phyloP scores from a whole-genome alignment of 2,329 filamentous ascomycete genomes.

The Venturia asperata region DNA sequence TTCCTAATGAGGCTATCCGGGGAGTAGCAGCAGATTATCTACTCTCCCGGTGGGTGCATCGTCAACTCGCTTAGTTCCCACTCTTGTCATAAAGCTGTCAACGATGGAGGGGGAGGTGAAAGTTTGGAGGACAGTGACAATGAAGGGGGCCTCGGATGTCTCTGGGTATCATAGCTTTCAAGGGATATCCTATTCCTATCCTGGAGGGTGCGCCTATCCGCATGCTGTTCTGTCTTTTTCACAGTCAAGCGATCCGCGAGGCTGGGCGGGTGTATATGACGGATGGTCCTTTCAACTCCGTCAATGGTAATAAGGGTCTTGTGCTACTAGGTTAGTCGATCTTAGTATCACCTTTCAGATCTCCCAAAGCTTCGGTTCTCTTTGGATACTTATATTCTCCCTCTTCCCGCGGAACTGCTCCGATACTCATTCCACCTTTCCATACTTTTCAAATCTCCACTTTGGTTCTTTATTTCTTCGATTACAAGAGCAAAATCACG shows the following conservation, averaged over 20 bases:
- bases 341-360: not conserved
- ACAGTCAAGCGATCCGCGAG: not conserved
- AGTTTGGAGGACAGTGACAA: not conserved
- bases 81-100: not conserved
- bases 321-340: not conserved
- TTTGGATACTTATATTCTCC: not conserved
- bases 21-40: not conserved
- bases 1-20: not conserved
- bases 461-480: not conserved
- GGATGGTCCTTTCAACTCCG: not conserved
- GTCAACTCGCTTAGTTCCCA: not conserved
- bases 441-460: not conserved
- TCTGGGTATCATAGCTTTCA: not conserved
- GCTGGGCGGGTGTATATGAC: not conserved
- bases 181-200: not conserved
- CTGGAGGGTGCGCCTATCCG: not conserved
- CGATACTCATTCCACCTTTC: not conserved
- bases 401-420: constrained; percentile 1
- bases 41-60: not conserved
- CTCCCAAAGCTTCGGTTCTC: not conserved
- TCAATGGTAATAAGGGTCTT: not conserved
- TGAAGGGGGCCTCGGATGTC: not conserved
- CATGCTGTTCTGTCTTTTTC: not conserved
- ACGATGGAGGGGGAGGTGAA: not conserved
- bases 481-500: not conserved